Base-by-base conservation (phyloP, 2,329 filamentous ascomycete species). In the Alternaria triticimaculans region DNA sequence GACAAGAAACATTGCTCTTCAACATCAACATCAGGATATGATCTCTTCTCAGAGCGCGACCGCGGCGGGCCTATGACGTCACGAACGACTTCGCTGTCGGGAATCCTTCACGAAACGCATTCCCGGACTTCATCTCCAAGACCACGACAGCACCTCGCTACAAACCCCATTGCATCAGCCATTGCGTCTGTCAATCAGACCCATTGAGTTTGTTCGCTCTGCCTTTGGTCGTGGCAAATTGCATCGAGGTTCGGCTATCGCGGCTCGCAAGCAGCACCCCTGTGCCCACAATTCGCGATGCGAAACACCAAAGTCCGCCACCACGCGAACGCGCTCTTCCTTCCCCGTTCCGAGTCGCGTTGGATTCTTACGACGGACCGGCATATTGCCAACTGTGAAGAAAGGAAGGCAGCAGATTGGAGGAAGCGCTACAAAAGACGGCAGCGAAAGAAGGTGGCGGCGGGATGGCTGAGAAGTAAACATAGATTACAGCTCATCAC, bases 51-150 rank as follows among this genome's bases (percentile, higher is more conserved):
- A 18, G 37, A 41, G n/a, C 37, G 5, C 3, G n/a, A 3, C n/a
- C 3, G 0, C 37, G 2, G 0, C 37, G 0, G 37, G 2, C 37
- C 0, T 0, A 1, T 41, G 37, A 41, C 37, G 37, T 41, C 37
- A 41, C n/a, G 37, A 41, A 41, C 4, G 4, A 5, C 37, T 8
- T 1, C 3, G 37, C 37, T 2, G 37, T 4, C 37, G 37, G 4
- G 0, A 3, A 3, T n/a, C n/a, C 9, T 11, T 6, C 0, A 41
- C 37, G 37, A 41, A 5, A 0, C 6, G 37, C 37, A 11, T 0
- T 0, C 37, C 4, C 37, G 37, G 37, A 15, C 2, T 41, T 2
- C 1, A 3, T 23, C 1, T n/a, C 8, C 37, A 6, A 41, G 37
- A 18, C 37, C 37, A 41, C n/a, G 9, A 41, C 4, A 5, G 15